A percentile compares a stretch with the other conserved stretches of the same genome.
Evolutionary conservation across 1,284 basidiomycete species (phyloP).

Genomic region (Hypsizygus ulmarius): DNA sequence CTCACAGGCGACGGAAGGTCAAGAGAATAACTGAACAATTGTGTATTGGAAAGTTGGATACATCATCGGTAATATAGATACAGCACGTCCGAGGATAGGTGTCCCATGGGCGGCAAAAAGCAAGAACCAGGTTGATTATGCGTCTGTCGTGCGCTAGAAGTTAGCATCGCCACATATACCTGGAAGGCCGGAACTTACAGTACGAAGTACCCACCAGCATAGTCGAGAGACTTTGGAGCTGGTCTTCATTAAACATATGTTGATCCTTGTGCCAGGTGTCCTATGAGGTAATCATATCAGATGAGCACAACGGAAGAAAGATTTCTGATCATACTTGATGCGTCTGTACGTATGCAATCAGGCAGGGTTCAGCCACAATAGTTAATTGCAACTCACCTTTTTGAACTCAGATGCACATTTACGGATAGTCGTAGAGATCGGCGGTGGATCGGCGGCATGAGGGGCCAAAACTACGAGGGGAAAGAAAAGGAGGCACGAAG

Average conservation of each 20-base stretch:
- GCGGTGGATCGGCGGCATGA: conserved; percentile 88
- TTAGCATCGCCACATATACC: not conserved
- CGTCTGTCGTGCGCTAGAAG: conserved; percentile 21
- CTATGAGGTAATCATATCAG: conserved; percentile 36
- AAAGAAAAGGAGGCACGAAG: conserved; percentile 11
- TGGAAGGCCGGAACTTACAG: conserved; percentile 49
- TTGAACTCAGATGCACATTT: conserved; percentile 89
- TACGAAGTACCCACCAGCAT: conserved; percentile 92
- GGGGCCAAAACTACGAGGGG: conserved; percentile 58
- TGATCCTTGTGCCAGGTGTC: conserved; percentile 94
- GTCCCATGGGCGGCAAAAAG: too few relatives aligned
- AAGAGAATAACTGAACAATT: too few relatives aligned
- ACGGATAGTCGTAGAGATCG: conserved; percentile 88
- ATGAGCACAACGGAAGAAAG: conserved; percentile 8
- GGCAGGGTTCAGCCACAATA: conserved; percentile 10
- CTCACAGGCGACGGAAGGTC: too few relatives aligned
- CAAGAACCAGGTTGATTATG: conserved; percentile 19
- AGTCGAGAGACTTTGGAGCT: conserved; percentile 81
- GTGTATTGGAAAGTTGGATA: too few relatives aligned
- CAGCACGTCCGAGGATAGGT: too few relatives aligned
- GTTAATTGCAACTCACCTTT: conserved; percentile 49
- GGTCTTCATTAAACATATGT: conserved; percentile 86
- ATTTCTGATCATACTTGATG: conserved; percentile 52
- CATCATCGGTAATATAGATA: too few relatives aligned
- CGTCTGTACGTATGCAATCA: conserved; percentile 42